phyloP scores from a whole-genome alignment of 75 land plant genomes.

The Sequoiadendron giganteum region DNA sequence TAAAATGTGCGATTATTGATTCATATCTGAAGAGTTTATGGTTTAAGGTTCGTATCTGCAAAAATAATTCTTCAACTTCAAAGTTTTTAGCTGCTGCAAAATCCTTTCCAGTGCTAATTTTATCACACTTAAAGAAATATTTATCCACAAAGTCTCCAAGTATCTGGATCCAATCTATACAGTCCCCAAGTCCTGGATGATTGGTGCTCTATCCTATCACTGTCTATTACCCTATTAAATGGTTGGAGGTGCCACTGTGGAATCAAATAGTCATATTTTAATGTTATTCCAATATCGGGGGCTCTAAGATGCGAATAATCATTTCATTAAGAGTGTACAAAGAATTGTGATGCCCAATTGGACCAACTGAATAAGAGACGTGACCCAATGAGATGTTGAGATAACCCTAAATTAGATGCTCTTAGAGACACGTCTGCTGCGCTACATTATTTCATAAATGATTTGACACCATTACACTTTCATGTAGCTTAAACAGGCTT shows the following conservation, averaged over 20 bases:
- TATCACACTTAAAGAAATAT: too few relatives aligned
- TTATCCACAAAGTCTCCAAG: too few relatives aligned
- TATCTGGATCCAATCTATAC: too few relatives aligned
- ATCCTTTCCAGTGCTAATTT: too few relatives aligned
- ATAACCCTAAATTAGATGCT: background rate
- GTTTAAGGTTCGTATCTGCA: too few relatives aligned
- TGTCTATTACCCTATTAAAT: background rate
- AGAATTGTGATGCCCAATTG: background rate
- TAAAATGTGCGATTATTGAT: too few relatives aligned
- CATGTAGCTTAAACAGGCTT: background rate
- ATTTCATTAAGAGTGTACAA: background rate
- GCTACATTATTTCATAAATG: background rate
- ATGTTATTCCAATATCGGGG: background rate
- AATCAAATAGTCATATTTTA: background rate
- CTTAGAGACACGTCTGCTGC: background rate
- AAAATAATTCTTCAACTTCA: too few relatives aligned
- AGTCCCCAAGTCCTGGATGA: background rate
- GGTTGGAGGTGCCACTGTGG: background rate
- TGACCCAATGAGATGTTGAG: background rate
- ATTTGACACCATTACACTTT: background rate
- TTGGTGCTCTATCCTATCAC: background rate
- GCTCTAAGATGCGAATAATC: background rate
- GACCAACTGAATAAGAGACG: background rate
- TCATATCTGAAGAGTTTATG: too few relatives aligned
- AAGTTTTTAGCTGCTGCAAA: too few relatives aligned